Evolutionary conservation across 768 basidiomycete genomes (phyloP).

Genomic region (Phanerochaete sordida): DNA sequence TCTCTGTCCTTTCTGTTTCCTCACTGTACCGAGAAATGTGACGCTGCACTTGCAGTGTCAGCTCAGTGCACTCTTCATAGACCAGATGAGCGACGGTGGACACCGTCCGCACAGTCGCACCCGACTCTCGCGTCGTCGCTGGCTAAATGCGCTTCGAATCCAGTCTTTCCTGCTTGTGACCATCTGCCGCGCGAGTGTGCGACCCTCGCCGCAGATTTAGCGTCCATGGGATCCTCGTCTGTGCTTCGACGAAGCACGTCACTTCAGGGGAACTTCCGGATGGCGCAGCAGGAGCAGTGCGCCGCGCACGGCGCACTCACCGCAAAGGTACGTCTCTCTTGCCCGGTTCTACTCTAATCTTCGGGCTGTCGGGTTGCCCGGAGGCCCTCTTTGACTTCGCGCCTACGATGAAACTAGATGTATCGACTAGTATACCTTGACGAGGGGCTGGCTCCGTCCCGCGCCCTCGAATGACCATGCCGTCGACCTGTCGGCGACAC

Average conservation of each 20-base stretch:
- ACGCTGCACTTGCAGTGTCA: no score
- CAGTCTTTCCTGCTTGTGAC: neutral
- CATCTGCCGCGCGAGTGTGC: no score
- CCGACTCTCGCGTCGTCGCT: neutral
- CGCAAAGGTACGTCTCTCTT: neutral
- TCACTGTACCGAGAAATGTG: no score
- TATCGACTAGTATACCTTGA: conserved; percentile 11
- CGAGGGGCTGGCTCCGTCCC: conserved; percentile 8
- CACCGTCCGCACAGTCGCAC: no score
- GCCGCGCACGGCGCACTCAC: no score
- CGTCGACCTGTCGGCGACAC: conserved; percentile 1
- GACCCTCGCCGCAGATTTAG: no score
- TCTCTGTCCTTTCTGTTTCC: no score
- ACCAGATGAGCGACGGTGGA: no score
- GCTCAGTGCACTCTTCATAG: no score
- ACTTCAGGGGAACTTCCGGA: neutral
- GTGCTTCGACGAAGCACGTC: neutral
- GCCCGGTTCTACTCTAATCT: neutral
- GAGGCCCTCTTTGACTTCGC: neutral
- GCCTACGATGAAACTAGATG: conserved; percentile 10
- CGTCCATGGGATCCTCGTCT: neutral
- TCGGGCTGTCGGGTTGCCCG: neutral
- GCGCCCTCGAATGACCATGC: conserved; percentile 18
- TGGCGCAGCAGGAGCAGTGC: neutral
- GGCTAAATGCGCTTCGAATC: neutral